phyloP scores from a whole-genome alignment of 2,329 filamentous ascomycete genomes.

The Pyrenophora teres region DNA sequence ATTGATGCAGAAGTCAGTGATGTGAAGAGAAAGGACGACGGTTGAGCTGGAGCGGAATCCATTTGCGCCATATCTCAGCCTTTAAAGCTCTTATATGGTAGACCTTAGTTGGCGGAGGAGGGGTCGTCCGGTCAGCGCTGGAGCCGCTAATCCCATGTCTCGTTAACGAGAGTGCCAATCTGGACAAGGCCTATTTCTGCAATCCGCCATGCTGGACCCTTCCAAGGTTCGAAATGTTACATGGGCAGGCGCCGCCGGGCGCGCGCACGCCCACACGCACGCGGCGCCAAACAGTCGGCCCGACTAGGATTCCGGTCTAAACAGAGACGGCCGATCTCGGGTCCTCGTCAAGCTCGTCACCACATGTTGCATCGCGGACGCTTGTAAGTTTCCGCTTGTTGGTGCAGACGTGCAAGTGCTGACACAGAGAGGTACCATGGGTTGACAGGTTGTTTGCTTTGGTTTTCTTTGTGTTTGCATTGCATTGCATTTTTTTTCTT shows the following conservation, averaged over 20 bases:
- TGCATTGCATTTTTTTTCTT: background rate
- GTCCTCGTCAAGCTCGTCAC: constrained; percentile 38
- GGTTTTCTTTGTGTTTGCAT: background rate
- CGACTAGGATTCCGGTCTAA: too few species aligned
- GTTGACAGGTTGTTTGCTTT: background rate
- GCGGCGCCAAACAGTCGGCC: constrained; percentile 3
- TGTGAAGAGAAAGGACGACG: background rate
- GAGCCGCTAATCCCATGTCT: constrained; percentile 13
- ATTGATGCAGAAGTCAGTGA: background rate
- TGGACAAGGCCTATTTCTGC: constrained; percentile 2
- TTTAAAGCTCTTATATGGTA: background rate
- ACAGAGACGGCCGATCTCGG: constrained; percentile 28
- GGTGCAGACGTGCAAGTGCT: constrained; percentile 3
- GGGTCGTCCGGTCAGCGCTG: constrained; percentile 3
- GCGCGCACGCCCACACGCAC: too few species aligned
- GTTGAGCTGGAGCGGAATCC: background rate
- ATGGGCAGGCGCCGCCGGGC: too few species aligned
- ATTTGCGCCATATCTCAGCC: constrained; percentile 6
- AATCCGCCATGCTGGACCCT: too few species aligned
- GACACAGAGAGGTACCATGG: background rate
- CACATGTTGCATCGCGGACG: constrained; percentile 35
- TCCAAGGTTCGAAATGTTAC: too few species aligned
- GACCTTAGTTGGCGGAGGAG: constrained; percentile 8
- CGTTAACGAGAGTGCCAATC: constrained; percentile 9
- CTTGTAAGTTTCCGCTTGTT: constrained; percentile 39